These are phyloP conservation scores for Cephalotrichum gorgonifer DNA, from an alignment of 2,329 filamentous ascomycete species.

Conservation along the genomic window DNA sequence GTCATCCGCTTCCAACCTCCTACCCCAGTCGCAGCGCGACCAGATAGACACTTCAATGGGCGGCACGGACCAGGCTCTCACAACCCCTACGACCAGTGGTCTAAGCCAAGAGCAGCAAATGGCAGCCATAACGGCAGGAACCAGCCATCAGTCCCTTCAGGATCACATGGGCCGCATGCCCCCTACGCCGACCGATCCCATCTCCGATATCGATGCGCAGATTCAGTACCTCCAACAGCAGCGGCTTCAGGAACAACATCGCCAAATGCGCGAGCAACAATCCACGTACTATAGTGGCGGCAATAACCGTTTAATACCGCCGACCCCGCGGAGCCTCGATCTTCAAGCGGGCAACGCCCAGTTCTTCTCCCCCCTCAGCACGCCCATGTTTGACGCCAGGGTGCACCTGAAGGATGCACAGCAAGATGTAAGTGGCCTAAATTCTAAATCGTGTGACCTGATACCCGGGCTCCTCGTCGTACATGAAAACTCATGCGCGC, in stretches of 20 bases:
- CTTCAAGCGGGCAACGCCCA: conserved; percentile 51
- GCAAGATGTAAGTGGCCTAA: conserved; percentile 44
- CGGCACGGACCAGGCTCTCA: conserved; percentile 27
- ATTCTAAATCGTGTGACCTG: background rate
- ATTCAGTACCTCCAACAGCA: conserved; percentile 57
- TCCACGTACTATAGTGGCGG: conserved; percentile 41
- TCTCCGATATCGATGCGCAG: conserved; percentile 53
- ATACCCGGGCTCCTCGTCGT: background rate
- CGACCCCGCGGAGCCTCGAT: conserved; percentile 73
- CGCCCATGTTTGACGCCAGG: conserved; percentile 46
- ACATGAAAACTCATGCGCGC: conserved; percentile 15
- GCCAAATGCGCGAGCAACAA: conserved; percentile 47
- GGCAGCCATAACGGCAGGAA: conserved; percentile 34
- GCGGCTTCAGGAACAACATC: conserved; percentile 49
- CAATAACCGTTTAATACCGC: conserved; percentile 56
- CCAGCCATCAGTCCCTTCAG: conserved; percentile 33
- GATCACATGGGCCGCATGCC: conserved; percentile 34
- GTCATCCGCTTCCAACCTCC: conserved; percentile 20
- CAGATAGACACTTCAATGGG: conserved; percentile 40
- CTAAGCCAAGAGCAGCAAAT: conserved; percentile 24
- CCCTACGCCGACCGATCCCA: conserved; percentile 36
- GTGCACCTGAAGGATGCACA: conserved; percentile 62
- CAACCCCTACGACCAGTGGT: conserved; percentile 17
- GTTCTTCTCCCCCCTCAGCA: conserved; percentile 49
- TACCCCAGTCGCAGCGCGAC: conserved; percentile 22